A percentile compares a stretch with the other conserved stretches of the same genome.
Conservation (phyloP, 345 rosid species). For the Diplotaxis tenuifolia region DNA sequence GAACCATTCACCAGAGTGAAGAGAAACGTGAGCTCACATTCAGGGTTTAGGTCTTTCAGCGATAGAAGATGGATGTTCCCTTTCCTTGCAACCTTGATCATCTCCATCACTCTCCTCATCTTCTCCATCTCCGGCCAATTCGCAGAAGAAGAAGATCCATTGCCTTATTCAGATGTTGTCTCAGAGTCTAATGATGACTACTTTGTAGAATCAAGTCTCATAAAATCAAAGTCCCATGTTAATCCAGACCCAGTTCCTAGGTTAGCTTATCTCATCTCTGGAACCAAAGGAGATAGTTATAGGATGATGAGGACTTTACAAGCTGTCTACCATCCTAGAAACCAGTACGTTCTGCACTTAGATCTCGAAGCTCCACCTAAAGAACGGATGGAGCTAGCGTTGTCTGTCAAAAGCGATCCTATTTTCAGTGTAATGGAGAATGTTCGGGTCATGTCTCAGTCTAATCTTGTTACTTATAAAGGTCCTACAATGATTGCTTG, state of each 20-base stretch:
- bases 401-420: slow-evolving; percentile 65
- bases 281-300: slow-evolving; percentile 89
- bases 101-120: slow-evolving; percentile 52
- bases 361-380: slow-evolving; percentile 95
- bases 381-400: slow-evolving; percentile 70
- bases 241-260: slow-evolving; percentile 54
- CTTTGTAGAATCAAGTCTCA: slow-evolving; percentile 68
- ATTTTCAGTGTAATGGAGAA: slow-evolving; percentile 73
- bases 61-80: slow-evolving; percentile 87
- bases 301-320: slow-evolving; percentile 94
- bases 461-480: slow-evolving; percentile 86
- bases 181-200: slow-evolving; percentile 57
- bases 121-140: slow-evolving; percentile 48
- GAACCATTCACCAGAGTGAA: slow-evolving; percentile 46
- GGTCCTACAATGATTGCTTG: slow-evolving; percentile 95
- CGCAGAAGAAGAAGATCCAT: slow-evolving; percentile 44
- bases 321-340: slow-evolving; percentile 92
- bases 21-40: slow-evolving; percentile 57
- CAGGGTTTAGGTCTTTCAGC: slow-evolving; percentile 51
- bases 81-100: slow-evolving; percentile 69
- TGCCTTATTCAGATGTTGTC: slow-evolving; percentile 46
- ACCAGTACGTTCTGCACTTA: slow-evolving; percentile 87
- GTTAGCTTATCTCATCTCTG: slow-evolving; percentile 86
- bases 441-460: slow-evolving; percentile 86
- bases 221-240: slow-evolving; percentile 25